Base-by-base conservation (phyloP, 1,284 basidiomycete genomes). In the Phellopilus nigrolimitatus region DNA sequence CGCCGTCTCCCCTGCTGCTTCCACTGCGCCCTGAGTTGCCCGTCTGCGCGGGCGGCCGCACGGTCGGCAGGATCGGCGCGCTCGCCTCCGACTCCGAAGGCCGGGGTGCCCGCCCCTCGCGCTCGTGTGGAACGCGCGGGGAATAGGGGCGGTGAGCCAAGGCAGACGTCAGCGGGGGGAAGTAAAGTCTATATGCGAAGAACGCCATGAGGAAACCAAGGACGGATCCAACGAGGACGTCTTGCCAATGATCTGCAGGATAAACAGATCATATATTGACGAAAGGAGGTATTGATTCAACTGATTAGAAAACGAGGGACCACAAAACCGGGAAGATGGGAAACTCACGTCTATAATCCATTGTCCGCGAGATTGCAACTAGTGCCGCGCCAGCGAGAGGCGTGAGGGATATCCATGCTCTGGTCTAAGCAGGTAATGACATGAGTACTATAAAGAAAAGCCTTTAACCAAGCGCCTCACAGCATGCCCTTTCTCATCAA, bases 331-430 rank as follows among this genome's bases (percentile, higher is more conserved):
- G n/a, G n/a, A n/a, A 24, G 33, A 7, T 19, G 17, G 19, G 19
- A 39, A 22, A 31, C 19, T n/a, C n/a, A 89, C 89, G 91, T 53
- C 91, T 79, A 60, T 89, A 88, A 66, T 94, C 91, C 85, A 91
- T 91, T 0, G 88, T 91, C 25, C 91, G 80, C n/a, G 87, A 89
- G 53, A 97, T 86, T 2, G 94, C 94, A 22, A 98, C 90, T 36
- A 97, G 75, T 1, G 84, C 74, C 2, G 91, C 94, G 12, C 77
- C 91, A 28, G 84, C 69, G 43, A 95, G 76, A 0, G 94, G 95
- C 0, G 80, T 69, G 1, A 93, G 63, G 0, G 85, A 76, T 25
- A 95, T 67, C 93, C 94, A 98, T 4, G 88, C 84, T 61, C 94
- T 93, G 31, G 80, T 75, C 84, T 90, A 56, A 9, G 43, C 25